Base-by-base conservation (phyloP, 768 basidiomycete genomes). In the Rhizopogon roseolus region DNA sequence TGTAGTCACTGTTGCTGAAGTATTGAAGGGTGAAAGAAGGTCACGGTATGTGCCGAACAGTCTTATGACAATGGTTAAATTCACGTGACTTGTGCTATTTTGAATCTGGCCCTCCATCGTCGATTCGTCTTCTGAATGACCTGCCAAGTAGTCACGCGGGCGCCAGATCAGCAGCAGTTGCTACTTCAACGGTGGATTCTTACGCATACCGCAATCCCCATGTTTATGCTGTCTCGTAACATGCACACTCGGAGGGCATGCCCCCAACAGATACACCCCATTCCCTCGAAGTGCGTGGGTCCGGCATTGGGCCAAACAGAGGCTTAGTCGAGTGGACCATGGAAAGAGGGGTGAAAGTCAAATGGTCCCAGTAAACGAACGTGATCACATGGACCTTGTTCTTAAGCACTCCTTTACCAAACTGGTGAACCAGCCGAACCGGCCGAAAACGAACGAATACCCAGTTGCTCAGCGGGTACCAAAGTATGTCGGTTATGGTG, bases 361-460 rank as follows among this genome's bases (percentile, higher is more conserved):
- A 91, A 62, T 98, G 92, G 88, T n/a, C 96, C 95, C 1, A 84
- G 84, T 59, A 94, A 95, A 71, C 81, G 96, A 49, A 71, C 68
- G 63, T 68, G 71, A 32, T n/a, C n/a, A n/a, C n/a, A n/a, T 43
- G 34, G 22, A 19, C 60, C 53, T 27, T 51, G 45, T 36, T 34
- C 57, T 28, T 45, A 28, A 45, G 43, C 13, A 4, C n/a, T 10
- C 29, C n/a, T 10, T 10, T 32, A 40, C 39, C 22, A n/a, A 10
- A n/a, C n/a, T n/a, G n/a, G 14, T 13, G 34, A 46, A 3, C 34
- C 29, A 46, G 19, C 46, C 36, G 46, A 48, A 48, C 46, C 22
- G 36, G 34, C 46, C 34, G 46, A 48, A 36, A 48, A 16, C 22
- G 16, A 48, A 36, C 46, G 22, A 34, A 36, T 48, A 34, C 45